Evolutionary conservation across 2,329 filamentous ascomycete species (phyloP).

Genomic region (Pseudopyricularia cyperi): DNA sequence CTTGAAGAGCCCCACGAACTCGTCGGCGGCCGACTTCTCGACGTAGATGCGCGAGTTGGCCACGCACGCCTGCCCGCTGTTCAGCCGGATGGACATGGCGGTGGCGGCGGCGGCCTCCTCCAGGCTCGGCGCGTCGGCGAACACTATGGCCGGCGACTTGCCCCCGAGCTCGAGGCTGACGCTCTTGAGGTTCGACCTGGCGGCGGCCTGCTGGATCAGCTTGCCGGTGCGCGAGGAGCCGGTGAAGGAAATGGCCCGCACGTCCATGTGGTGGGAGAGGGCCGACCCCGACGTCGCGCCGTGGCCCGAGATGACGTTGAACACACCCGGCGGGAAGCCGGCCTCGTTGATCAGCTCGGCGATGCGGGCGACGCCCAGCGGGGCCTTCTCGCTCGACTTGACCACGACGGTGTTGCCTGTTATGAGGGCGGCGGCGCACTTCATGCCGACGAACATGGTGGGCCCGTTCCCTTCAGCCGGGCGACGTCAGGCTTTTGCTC

Average conservation of each 20-base stretch:
- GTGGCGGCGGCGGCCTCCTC: conserved; percentile 41
- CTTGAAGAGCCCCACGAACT: conserved; percentile 25
- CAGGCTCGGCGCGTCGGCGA: conserved; percentile 39
- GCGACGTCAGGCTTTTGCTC: conserved; percentile 22
- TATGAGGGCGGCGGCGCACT: conserved; percentile 49
- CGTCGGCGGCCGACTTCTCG: conserved; percentile 20
- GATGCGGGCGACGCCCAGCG: conserved; percentile 41
- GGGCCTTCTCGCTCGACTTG: conserved; percentile 46
- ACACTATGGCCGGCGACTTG: conserved; percentile 47
- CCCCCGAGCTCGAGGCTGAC: conserved; percentile 47
- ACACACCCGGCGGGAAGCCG: conserved; percentile 56
- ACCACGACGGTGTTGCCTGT: conserved; percentile 42
- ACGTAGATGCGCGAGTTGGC: conserved; percentile 34
- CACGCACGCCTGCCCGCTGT: conserved; percentile 35
- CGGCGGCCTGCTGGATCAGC: conserved; percentile 47
- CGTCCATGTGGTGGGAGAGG: conserved; percentile 12
- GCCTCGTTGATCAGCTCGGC: conserved; percentile 50
- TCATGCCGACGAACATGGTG: conserved; percentile 53
- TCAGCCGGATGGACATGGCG: conserved; percentile 19
- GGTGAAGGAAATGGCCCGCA: conserved; percentile 52
- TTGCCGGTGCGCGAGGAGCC: conserved; percentile 45
- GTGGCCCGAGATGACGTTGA: conserved; percentile 55
- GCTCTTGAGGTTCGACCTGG: conserved; percentile 46
- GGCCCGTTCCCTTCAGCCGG: conserved; percentile 48
- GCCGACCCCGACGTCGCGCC: conserved; percentile 21